These are phyloP conservation scores for Apiospora saccharicola DNA, from an alignment of 2,329 filamentous ascomycete genomes.

Conservation along the genomic window DNA sequence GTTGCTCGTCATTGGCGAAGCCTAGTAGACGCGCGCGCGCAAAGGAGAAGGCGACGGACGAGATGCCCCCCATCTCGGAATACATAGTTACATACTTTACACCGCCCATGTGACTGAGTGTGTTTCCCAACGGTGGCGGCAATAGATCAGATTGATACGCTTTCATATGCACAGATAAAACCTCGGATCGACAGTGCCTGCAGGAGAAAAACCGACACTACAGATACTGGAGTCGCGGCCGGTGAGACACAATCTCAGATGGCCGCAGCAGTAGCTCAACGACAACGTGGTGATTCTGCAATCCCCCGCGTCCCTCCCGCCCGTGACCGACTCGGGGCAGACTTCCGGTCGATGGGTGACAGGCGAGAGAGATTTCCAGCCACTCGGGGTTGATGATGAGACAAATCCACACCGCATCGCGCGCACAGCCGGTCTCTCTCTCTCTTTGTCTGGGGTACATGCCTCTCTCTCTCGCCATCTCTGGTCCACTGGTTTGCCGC, in stretches of 20 bases:
- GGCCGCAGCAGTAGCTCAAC: not conserved
- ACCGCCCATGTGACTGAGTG: not conserved
- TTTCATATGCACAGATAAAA: not conserved
- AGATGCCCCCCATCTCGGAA: not conserved
- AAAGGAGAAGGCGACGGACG: not conserved
- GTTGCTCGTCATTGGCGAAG: not conserved
- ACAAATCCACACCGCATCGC: not conserved
- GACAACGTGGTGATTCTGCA: not conserved
- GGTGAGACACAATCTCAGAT: not conserved
- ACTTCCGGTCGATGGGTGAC: not conserved
- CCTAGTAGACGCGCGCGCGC: not conserved
- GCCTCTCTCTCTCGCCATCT: not conserved
- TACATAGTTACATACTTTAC: not conserved
- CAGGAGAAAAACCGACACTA: not conserved
- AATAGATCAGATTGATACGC: constrained; percentile 2
- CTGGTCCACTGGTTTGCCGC: not conserved
- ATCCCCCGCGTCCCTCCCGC: not conserved
- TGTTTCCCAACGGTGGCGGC: not conserved
- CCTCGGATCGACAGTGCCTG: constrained; percentile 1
- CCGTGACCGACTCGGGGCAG: not conserved
- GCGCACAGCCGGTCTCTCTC: too few species aligned
- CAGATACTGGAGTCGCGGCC: not conserved
- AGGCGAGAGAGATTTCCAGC: not conserved
- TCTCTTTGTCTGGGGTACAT: too few species aligned
- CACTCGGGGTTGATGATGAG: not conserved